Evolutionary conservation across 2,329 filamentous ascomycete genomes (phyloP).

Genomic region (Diplodia intermedia): DNA sequence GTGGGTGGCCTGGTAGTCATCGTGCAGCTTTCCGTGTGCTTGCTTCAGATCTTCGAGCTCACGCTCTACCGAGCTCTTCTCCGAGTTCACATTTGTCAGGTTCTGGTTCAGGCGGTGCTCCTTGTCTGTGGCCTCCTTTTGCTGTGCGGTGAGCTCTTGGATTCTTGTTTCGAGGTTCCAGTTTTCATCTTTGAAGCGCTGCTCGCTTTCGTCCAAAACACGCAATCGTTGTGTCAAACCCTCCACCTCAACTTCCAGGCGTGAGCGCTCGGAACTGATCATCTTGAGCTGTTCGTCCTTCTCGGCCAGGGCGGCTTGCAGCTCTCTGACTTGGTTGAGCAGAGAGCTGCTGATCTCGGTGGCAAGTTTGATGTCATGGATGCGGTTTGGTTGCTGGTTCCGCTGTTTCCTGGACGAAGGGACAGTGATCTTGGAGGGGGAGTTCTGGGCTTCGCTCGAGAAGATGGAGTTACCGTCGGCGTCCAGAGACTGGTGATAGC

Average conservation of each 20-base stretch:
- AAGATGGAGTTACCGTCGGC: slow-evolving; percentile 59
- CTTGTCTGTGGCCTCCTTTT: slow-evolving; percentile 78
- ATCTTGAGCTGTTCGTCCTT: slow-evolving; percentile 85
- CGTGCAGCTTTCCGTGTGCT: slow-evolving; percentile 75
- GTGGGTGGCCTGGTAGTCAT: slow-evolving; percentile 77
- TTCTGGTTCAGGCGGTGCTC: slow-evolving; percentile 81
- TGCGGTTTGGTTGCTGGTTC: slow-evolving; percentile 85
- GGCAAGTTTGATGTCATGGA: slow-evolving; percentile 98
- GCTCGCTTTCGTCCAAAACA: slow-evolving; percentile 88
- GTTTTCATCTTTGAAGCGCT: slow-evolving; percentile 97
- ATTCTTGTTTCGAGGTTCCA: slow-evolving; percentile 95
- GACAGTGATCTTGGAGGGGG: slow-evolving; percentile 86
- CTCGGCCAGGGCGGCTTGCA: slow-evolving; percentile 84
- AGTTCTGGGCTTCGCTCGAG: slow-evolving; percentile 81
- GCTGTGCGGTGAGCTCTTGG: slow-evolving; percentile 77
- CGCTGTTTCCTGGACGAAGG: slow-evolving; percentile 81
- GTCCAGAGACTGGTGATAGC: slow-evolving; percentile 49
- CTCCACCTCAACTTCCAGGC: slow-evolving; percentile 82
- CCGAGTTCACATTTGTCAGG: slow-evolving; percentile 71
- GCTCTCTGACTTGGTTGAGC: slow-evolving; percentile 88
- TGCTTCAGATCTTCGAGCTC: slow-evolving; percentile 91
- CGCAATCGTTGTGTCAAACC: slow-evolving; percentile 80
- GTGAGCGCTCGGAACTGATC: slow-evolving; percentile 75
- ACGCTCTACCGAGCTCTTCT: slow-evolving; percentile 79
- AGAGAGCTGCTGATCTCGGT: slow-evolving; percentile 96